Base-by-base conservation (phyloP, 2,329 filamentous ascomycete species). In the Penicillium digitatum region DNA sequence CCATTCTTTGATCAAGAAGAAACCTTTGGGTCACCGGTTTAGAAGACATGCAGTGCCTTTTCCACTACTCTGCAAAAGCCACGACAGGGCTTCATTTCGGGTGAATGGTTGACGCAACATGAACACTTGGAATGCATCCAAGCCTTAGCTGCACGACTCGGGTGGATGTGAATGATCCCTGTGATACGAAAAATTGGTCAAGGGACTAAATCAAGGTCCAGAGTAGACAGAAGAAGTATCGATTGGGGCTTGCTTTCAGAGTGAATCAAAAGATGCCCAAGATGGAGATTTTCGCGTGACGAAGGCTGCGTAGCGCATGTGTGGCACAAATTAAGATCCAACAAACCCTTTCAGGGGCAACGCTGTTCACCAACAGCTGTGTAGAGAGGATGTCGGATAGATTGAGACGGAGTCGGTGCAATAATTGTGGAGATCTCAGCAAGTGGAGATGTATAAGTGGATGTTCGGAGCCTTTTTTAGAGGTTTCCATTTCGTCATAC, bases 351-450 rank as follows among this genome's bases (percentile, higher is more conserved):
- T 9, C 14, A 22, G 43, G 18, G 43, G 18, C 12, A 45, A 45
- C 18, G 18, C 29, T 45, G 18, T 45, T 32, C 14, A 45, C 2
- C 2, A 7, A 37, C 24, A n/a, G 16, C 29, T 22, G 1, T 24
- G 47, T 50, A 9, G 20, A 46, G 34, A 37, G 27, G 3, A 26
- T 31, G 18, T 7, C 42, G 50, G 48, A 32, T n/a, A 39, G 26
- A 38, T 24, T 24, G 24, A 47, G 42, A 47, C 42, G 50, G 50
- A 52, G 50, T 47, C 50, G 50, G 50, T 16, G 42, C 42, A 52
- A 52, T 47, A 39, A 39, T 18, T 40, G 10, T 3, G 18, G 32
- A 34, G 50, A 27, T 43, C 20, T 27, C 12, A 16, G n/a, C 12
- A 29, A 22, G 22, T 20, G 12, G 32, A 46, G 22, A 4, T 40